Evolutionary conservation across 2,329 filamentous ascomycete genomes (phyloP).

Genomic region (Arachnopeziza araneosa): DNA sequence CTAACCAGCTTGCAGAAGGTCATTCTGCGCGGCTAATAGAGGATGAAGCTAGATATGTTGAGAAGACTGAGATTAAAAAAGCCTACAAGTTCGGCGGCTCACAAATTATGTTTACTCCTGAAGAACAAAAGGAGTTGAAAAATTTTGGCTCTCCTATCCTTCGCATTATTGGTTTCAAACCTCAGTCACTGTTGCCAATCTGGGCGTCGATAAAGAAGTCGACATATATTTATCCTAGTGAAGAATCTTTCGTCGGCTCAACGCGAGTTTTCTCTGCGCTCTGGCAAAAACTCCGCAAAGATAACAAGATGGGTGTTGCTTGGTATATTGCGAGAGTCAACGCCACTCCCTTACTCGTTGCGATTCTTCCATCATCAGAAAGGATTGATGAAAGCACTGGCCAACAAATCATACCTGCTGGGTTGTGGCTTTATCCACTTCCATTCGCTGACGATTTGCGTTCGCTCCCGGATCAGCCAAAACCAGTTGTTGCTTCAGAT

Average conservation of each 20-base stretch:
- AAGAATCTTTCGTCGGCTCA: constrained; percentile 84
- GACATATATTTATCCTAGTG: constrained; percentile 89
- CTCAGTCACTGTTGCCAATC: constrained; percentile 63
- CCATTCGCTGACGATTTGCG: constrained; percentile 88
- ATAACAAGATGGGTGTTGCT: constrained; percentile 75
- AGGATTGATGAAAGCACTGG: constrained; percentile 57
- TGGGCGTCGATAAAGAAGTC: constrained; percentile 86
- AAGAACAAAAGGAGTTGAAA: constrained; percentile 73
- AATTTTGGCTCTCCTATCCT: constrained; percentile 79
- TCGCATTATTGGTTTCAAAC: constrained; percentile 91
- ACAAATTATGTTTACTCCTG: constrained; percentile 76
- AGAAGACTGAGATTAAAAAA: constrained; percentile 78
- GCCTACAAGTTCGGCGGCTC: constrained; percentile 96
- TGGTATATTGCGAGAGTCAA: constrained; percentile 87
- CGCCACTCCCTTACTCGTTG: constrained; percentile 71
- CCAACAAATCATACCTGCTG: constrained; percentile 69
- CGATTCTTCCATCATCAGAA: constrained; percentile 71
- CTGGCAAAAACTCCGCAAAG: constrained; percentile 76
- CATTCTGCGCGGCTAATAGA: constrained; percentile 72
- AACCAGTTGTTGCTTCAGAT: constrained; percentile 56
- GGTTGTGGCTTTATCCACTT: constrained; percentile 82
- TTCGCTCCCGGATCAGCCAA: constrained; percentile 58
- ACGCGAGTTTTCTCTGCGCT: constrained; percentile 88
- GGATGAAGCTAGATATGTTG: constrained; percentile 69
- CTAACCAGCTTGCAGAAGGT: constrained; percentile 70